Percentiles rank a stretch among this genome's conserved stretches.
These are phyloP conservation scores for Tetrahymena elliotti DNA, from an alignment of 73 alveolate genomes.

Conservation along the genomic window DNA sequence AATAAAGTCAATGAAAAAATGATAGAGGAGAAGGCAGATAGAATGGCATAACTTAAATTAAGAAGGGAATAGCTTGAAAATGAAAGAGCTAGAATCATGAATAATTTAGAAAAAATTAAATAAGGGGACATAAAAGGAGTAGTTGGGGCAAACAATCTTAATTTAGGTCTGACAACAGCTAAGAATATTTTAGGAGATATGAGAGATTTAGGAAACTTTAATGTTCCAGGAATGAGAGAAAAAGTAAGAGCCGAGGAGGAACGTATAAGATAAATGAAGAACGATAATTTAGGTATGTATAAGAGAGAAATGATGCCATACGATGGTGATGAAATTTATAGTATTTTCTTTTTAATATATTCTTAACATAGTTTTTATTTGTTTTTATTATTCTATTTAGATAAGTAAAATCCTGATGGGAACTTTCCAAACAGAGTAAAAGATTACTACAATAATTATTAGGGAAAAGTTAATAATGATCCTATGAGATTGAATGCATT, in stretches of 20 bases:
- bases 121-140: conserved; percentile 37
- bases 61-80: conserved; percentile 62
- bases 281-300: conserved; percentile 7
- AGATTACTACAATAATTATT: neutral
- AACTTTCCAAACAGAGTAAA: neutral
- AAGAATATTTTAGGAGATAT: conserved; percentile 39
- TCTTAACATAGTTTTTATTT: neutral
- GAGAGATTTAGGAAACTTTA: conserved; percentile 24
- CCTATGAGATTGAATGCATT: neutral
- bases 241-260: conserved; percentile 31
- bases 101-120: conserved; percentile 35
- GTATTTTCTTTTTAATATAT: neutral
- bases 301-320: conserved; percentile 33
- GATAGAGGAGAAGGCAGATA: conserved; percentile 66
- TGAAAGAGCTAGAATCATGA: conserved; percentile 67
- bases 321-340: conserved; percentile 39
- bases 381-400: neutral
- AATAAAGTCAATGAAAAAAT: conserved; percentile 41
- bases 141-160: conserved; percentile 6
- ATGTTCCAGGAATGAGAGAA: conserved; percentile 38
- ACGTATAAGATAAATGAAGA: conserved; percentile 33
- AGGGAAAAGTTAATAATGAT: neutral
- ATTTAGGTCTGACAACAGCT: conserved; percentile 25
- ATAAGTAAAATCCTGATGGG: neutral
- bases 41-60: conserved; percentile 54